Evolutionary conservation across 176 grass and related monocot species (phyloP).

Genomic region (Bothriochloa decipiens): DNA sequence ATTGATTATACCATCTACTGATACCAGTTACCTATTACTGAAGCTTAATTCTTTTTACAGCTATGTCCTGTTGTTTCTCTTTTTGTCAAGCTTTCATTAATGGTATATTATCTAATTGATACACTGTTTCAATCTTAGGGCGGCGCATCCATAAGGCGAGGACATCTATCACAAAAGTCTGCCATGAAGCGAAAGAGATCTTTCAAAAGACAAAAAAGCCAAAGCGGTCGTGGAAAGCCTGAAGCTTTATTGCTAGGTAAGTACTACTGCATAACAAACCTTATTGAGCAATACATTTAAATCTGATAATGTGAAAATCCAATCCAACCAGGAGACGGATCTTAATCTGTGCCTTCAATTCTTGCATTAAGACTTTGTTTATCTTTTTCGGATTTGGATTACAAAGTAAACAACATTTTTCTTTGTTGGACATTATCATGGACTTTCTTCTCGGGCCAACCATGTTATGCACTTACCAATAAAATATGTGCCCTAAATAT

Average conservation of each 20-base stretch:
- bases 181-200: constrained; percentile 81
- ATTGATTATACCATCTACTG: constrained; percentile 23
- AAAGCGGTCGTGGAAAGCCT: constrained; percentile 59
- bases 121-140: constrained; percentile 41
- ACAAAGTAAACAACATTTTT: background rate
- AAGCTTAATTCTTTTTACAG: constrained; percentile 7
- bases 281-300: background rate
- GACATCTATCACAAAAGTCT: constrained; percentile 57
- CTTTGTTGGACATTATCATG: background rate
- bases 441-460: background rate
- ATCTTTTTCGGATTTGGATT: background rate
- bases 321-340: background rate
- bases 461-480: background rate
- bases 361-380: background rate
- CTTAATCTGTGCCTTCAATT: background rate
- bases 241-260: constrained; percentile 66
- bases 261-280: background rate
- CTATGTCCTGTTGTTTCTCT: background rate
- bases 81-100: background rate
- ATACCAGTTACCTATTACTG: background rate
- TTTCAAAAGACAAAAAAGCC: constrained; percentile 77
- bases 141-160: constrained; percentile 45
- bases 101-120: constrained; percentile 36
- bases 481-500: background rate
- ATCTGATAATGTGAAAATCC: background rate